Conservation (phyloP, 495 filamentous ascomycete genomes). For the Hypoxylon lenormandii region DNA sequence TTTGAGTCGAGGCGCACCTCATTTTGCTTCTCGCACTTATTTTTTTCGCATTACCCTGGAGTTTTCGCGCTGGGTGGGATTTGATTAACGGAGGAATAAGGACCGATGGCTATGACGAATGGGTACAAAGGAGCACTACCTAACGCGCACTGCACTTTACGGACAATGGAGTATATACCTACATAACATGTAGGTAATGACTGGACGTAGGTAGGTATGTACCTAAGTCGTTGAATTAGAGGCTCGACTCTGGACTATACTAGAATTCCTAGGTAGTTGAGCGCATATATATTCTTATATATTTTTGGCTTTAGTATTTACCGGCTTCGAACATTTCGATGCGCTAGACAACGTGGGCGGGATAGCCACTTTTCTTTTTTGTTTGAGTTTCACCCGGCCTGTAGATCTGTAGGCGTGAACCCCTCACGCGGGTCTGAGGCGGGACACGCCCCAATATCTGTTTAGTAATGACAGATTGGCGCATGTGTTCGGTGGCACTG, state of each 20-base stretch:
- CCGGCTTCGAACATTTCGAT: neutral
- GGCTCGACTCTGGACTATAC: slow-evolving; percentile 8
- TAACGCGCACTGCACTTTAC: neutral
- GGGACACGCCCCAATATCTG: slow-evolving; percentile 30
- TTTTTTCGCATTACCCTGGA: slow-evolving; percentile 50
- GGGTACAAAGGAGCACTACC: slow-evolving; percentile 23
- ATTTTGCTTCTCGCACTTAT: slow-evolving; percentile 19
- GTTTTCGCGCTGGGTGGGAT: slow-evolving; percentile 45
- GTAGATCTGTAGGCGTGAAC: slow-evolving; percentile 28
- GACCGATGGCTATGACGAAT: slow-evolving; percentile 44
- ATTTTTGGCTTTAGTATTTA: neutral
- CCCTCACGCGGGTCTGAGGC: slow-evolving; percentile 41
- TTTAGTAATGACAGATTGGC: slow-evolving; percentile 29
- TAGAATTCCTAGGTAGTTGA: neutral
- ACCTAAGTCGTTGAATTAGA: slow-evolving; percentile 12
- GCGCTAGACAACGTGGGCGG: neutral
- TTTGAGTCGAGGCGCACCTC: slow-evolving; percentile 23
- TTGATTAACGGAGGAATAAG: slow-evolving; percentile 41
- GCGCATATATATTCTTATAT: neutral
- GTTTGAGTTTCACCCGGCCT: slow-evolving; percentile 41
- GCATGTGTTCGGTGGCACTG: slow-evolving; percentile 14
- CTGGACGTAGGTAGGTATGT: too few relatives aligned
- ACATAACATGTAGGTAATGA: too few relatives aligned
- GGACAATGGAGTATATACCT: slow-evolving; percentile 26
- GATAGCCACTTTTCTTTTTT: slow-evolving; percentile 28